phyloP scores from a whole-genome alignment of 2,329 filamentous ascomycete species.

The Lasiodiplodia hormozganensis region DNA sequence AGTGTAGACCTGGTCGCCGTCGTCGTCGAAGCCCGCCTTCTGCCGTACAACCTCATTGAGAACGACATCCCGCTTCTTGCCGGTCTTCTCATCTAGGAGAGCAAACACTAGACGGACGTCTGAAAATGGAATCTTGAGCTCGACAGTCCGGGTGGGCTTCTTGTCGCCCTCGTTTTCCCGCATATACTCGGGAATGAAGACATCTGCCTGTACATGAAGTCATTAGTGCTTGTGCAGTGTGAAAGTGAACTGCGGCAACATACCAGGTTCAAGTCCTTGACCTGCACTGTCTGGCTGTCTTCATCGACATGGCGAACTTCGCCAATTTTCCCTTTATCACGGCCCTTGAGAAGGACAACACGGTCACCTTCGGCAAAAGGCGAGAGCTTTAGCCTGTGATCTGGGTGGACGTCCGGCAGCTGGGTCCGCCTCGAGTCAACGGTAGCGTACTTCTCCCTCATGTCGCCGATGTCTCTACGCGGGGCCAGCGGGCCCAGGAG shows the following conservation, averaged over 20 bases:
- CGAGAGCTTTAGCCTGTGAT: conserved; percentile 39
- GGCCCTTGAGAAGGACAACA: conserved; percentile 80
- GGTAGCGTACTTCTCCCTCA: conserved; percentile 66
- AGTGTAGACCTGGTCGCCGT: conserved; percentile 40
- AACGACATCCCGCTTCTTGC: conserved; percentile 66
- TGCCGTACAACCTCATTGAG: conserved; percentile 41
- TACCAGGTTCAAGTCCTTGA: conserved; percentile 52
- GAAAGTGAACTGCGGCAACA: conserved; percentile 6
- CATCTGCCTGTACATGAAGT: conserved; percentile 46
- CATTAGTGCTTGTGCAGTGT: not conserved
- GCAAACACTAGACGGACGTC: conserved; percentile 83
- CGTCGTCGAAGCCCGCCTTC: conserved; percentile 32
- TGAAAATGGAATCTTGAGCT: conserved; percentile 69
- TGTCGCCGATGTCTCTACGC: conserved; percentile 71
- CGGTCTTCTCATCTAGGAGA: conserved; percentile 70
- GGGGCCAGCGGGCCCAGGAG: conserved; percentile 79
- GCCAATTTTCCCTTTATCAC: conserved; percentile 84
- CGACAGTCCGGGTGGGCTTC: conserved; percentile 55
- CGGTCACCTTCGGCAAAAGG: conserved; percentile 69
- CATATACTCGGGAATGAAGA: conserved; percentile 51
- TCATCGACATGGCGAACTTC: conserved; percentile 64
- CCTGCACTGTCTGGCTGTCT: conserved; percentile 41
- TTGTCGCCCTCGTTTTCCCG: conserved; percentile 47
- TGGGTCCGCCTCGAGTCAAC: conserved; percentile 45
- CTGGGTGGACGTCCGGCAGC: conserved; percentile 47